Conservation (phyloP, 179 eudicot species). For the Beta macrorhiza region DNA sequence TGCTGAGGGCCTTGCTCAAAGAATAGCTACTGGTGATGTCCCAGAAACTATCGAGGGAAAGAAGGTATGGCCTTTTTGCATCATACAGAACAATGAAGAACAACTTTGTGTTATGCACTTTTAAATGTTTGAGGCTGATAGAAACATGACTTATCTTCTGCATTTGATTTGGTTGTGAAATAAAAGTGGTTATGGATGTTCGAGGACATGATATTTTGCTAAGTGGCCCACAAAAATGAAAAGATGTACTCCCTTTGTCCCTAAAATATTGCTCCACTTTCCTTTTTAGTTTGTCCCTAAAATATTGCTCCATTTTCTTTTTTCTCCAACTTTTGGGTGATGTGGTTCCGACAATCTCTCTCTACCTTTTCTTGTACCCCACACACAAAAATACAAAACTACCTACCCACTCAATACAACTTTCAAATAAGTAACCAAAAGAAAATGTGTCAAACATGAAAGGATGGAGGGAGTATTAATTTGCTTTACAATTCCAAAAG, state of each 20-base stretch:
- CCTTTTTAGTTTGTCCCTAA: too few relatives aligned
- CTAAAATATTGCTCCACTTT: too few relatives aligned
- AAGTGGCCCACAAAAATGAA: not conserved
- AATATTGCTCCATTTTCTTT: too few relatives aligned
- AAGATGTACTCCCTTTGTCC: too few relatives aligned
- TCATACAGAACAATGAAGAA: not conserved
- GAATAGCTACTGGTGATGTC: conserved; percentile 89
- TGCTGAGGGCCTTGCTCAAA: conserved; percentile 98
- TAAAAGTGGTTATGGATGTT: not conserved
- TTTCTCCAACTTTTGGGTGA: too few relatives aligned
- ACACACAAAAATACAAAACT: too few relatives aligned
- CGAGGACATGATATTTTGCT: not conserved
- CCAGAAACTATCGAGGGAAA: conserved; percentile 97
- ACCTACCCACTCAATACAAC: too few relatives aligned
- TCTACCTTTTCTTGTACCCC: too few relatives aligned
- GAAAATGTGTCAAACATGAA: too few relatives aligned
- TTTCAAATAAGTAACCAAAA: too few relatives aligned
- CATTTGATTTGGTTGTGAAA: not conserved
- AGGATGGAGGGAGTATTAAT: too few relatives aligned
- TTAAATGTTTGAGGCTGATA: not conserved
- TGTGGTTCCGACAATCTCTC: too few relatives aligned
- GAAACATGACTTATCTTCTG: not conserved
- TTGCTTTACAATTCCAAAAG: not conserved
- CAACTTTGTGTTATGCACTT: not conserved
- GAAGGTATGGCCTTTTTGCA: conserved; percentile 46